Evolutionary conservation across 2,329 filamentous ascomycete genomes (phyloP), one percentile per base, ranked within the genome.

Genomic region (Paracorniculantispora psalliotae): DNA sequence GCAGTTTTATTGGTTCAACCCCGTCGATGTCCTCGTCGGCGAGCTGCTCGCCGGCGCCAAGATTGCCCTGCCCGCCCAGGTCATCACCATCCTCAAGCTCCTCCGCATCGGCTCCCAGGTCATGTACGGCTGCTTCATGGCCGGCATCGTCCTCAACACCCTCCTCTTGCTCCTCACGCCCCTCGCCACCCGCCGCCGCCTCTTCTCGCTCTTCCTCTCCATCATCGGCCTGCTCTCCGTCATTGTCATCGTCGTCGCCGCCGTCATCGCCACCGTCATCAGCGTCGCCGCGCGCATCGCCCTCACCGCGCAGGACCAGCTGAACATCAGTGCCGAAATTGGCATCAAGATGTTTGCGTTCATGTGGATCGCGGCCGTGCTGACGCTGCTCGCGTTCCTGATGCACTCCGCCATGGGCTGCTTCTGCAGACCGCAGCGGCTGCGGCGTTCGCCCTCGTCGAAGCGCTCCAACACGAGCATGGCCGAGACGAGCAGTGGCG

Each of bases 51-150:
- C 90, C 12, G 91, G 92, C 46, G 91, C 92, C 23, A 89, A 86
- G 37, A 92, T 97, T 71, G 89, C 89, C 12, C 80, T 96, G 25
- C 92, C 93, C 12, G 79, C 83, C 30, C 76, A 92, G 62, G 84
- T 96, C 66, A 81, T 84, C 69, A 80, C 86, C 62, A 87, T 92
- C 64, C 84, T 97, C 52, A 78, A 81, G 61, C 82, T 96, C 60
- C 87, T 96, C 65, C 82, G 82, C 58, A 80, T 88, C 60, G 89
- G 87, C 49, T 93, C 89, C 9, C 83, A 90, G 68, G 84, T 89
- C 81, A 96, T 97, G 92, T 96, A 96, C 69, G 89, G 83, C 62
- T 87, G 93, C 73, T 96, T 96, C 80, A 76, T 97, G 51, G 80
- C 86, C 8, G 87, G 85, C 52, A 79, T 85, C 46, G 79, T 87